These are phyloP conservation scores for Fragaria ananassa DNA, from an alignment of 306 rosid genomes.

Conservation along the genomic window DNA sequence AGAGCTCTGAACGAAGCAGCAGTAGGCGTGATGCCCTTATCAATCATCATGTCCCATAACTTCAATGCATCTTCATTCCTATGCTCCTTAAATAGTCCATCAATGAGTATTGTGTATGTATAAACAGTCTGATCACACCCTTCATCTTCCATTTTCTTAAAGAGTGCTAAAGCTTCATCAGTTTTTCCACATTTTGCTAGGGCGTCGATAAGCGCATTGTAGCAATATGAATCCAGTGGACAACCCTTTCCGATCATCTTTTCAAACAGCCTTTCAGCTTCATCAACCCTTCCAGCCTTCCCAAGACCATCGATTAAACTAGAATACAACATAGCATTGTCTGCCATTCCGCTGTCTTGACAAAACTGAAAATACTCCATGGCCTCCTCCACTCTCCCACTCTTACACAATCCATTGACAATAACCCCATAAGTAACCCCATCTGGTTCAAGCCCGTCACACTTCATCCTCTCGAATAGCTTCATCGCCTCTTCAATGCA, in stretches of 20 bases:
- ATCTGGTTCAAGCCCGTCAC: slow-evolving; percentile 62
- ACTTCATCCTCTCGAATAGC: slow-evolving; percentile 64
- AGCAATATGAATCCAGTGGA: slow-evolving; percentile 66
- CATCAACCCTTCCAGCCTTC: slow-evolving; percentile 72
- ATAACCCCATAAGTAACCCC: slow-evolving; percentile 79
- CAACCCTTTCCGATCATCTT: slow-evolving; percentile 66
- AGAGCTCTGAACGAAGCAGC: slow-evolving; percentile 83
- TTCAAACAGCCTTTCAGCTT: slow-evolving; percentile 72
- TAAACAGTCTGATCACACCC: slow-evolving; percentile 82
- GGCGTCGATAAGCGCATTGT: slow-evolving; percentile 70
- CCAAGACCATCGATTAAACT: slow-evolving; percentile 85
- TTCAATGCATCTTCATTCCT: slow-evolving; percentile 76
- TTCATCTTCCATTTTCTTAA: slow-evolving; percentile 63
- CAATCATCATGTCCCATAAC: slow-evolving; percentile 78
- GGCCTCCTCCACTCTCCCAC: slow-evolving; percentile 81
- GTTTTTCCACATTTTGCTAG: slow-evolving; percentile 59
- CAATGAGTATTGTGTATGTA: slow-evolving; percentile 68
- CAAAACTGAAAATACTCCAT: slow-evolving; percentile 52
- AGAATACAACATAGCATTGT: slow-evolving; percentile 71
- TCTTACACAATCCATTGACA: slow-evolving; percentile 74
- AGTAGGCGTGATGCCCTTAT: slow-evolving; percentile 76
- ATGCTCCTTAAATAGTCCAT: slow-evolving; percentile 64
- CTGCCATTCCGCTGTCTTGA: slow-evolving; percentile 39
- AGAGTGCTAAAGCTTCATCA: slow-evolving; percentile 57
- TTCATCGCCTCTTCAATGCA: slow-evolving; percentile 57